phyloP scores from a whole-genome alignment of 2,329 filamentous ascomycete genomes.

The Oidium heveae region DNA sequence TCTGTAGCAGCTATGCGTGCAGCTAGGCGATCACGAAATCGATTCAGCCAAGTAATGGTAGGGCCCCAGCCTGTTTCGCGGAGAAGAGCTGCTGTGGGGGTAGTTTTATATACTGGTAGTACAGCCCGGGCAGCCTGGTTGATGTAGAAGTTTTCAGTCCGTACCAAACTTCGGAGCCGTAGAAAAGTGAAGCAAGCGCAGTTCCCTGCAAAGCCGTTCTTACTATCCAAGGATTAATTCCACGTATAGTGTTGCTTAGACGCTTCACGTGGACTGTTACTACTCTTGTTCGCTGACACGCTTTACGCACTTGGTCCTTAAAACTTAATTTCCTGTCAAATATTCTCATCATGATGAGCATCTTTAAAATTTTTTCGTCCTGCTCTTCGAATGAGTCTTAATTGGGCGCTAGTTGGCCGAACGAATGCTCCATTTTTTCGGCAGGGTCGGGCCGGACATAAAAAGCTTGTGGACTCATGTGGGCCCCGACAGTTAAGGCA shows the following conservation, averaged over 20 bases:
- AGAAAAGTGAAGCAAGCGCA: not conserved
- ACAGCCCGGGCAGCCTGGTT: not conserved
- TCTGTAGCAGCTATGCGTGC: not conserved
- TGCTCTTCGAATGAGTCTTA: not conserved
- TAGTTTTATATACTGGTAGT: not conserved
- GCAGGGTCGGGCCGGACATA: not conserved
- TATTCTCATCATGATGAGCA: no score
- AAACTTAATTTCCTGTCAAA: not conserved
- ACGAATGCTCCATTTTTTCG: not conserved
- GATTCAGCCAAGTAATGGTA: not conserved
- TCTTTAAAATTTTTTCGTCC: no score
- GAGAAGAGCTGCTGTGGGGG: not conserved
- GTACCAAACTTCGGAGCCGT: not conserved
- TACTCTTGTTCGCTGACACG: not conserved
- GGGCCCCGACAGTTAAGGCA: not conserved
- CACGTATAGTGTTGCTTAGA: not conserved
- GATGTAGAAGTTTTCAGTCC: not conserved
- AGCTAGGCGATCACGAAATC: not conserved
- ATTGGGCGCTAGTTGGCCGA: not conserved
- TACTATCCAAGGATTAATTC: not conserved
- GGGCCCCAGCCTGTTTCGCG: not conserved
- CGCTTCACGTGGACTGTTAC: not conserved
- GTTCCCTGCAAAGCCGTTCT: not conserved
- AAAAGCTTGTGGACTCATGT: not conserved
- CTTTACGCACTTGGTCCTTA: not conserved